Evolutionary conservation across 2,329 filamentous ascomycete species (phyloP), one percentile per base, ranked within the genome.

Genomic region (Xylariaceae sp.): DNA sequence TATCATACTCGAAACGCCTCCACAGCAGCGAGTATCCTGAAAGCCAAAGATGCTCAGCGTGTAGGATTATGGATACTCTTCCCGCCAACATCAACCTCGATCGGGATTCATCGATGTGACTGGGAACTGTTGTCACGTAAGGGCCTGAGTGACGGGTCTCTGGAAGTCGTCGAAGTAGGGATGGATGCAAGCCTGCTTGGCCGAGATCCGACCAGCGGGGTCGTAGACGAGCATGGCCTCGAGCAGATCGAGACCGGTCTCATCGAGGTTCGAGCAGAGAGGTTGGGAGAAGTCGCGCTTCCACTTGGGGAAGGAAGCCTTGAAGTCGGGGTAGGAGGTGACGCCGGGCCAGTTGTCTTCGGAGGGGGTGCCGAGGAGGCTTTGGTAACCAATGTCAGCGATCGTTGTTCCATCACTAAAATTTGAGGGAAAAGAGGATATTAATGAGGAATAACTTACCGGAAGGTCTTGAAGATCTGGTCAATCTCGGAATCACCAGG

Each of bases 401-500:
- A 27, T 27, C 7, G 22, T 27, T 27, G 22, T 7, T 27, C 22
- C 22, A 38, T 56, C 6, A 54, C 51, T 40, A n/a, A 15, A 9
- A 11, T 10, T 18, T 11, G 27, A 38, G n/a, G 27, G 7, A 11
- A 39, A 7, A 11, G 42, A 15, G n/a, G 11, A 12, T 15, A 1
- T 15, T 27, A 9, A 11, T 33, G 39, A 32, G 41, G 38, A 33
- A 42, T 39, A 66, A 60, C 77, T 62, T 75, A 90, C 89, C 85
- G 82, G 84, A 96, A 96, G 67, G 86, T 95, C 74, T 92, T 94
- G 78, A 95, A 95, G 65, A 95, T 95, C 71, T 95, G 89, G 64
- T 95, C 89, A 70, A 95, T 95, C 67, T 95, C 89, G 5, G 89
- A 94, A 67, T 96, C 90, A 51, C 90, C 90, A 11, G 90, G 90